These are phyloP conservation scores for Ochetophila trinervis DNA, from an alignment of 306 rosid species.

Conservation along the genomic window DNA sequence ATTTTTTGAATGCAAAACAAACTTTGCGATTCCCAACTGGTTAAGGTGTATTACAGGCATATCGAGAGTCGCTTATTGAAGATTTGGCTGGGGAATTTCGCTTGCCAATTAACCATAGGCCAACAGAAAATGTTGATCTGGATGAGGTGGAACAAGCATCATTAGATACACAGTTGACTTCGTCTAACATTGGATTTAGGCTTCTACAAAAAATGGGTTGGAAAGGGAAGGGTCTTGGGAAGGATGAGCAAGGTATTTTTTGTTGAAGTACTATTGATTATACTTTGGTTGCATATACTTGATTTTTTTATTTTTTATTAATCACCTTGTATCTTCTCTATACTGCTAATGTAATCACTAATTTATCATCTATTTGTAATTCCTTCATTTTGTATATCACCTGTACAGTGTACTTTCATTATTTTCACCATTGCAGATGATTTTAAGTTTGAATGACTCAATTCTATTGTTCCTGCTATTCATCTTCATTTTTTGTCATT, in stretches of 20 bases:
- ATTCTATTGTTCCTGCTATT: not conserved
- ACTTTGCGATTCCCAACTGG: constrained; percentile 8
- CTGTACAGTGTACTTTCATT: no score
- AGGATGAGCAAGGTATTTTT: constrained; percentile 86
- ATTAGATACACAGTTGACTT: constrained; percentile 67
- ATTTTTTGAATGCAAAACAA: constrained; percentile 6
- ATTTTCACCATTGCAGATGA: no score
- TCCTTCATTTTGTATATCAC: not conserved
- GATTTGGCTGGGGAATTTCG: constrained; percentile 73
- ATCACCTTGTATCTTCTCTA: not conserved
- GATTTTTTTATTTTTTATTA: no score
- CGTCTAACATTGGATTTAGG: constrained; percentile 87
- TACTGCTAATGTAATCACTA: no score
- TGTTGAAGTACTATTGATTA: not conserved
- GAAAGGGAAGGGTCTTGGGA: constrained; percentile 99
- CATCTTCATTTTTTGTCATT: no score
- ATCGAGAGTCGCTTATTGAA: constrained; percentile 49
- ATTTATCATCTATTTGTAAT: not conserved
- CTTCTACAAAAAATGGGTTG: constrained; percentile 99
- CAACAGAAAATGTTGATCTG: constrained; percentile 90
- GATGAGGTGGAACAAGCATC: constrained; percentile 97
- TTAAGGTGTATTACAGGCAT: constrained; percentile 23
- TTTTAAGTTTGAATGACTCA: not conserved
- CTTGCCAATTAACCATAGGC: constrained; percentile 83
- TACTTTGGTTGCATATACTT: not conserved